These are phyloP conservation scores for Eucommia ulmoides DNA, from an alignment of 257 asterid genomes.

Conservation along the genomic window DNA sequence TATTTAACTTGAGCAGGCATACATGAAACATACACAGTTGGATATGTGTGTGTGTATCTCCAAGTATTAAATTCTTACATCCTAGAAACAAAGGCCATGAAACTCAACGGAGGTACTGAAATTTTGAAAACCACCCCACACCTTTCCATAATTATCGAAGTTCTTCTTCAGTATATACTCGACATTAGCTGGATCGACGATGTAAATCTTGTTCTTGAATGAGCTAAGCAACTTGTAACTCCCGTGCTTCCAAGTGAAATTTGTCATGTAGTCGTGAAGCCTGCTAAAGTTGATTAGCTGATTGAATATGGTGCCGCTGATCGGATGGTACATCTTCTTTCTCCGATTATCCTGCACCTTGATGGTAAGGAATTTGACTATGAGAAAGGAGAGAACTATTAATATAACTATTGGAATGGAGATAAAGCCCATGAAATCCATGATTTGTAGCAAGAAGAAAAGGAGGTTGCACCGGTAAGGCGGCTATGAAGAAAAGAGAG, in stretches of 20 bases:
- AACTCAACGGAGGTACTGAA: too few relatives aligned
- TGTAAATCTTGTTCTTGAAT: slow-evolving; percentile 39
- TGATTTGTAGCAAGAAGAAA: background rate
- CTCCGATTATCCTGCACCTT: slow-evolving; percentile 16
- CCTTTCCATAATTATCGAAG: slow-evolving; percentile 75
- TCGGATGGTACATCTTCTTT: slow-evolving; percentile 44
- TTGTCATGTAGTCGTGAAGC: too few relatives aligned
- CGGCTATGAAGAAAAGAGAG: too few relatives aligned
- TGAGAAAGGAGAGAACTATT: slow-evolving; percentile 11
- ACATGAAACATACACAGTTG: too few relatives aligned
- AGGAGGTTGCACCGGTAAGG: too few relatives aligned
- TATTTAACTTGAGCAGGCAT: too few relatives aligned
- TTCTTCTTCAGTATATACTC: too few relatives aligned
- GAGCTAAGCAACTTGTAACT: slow-evolving; percentile 51
- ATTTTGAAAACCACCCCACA: slow-evolving; percentile 11
- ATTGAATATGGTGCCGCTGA: slow-evolving; percentile 63
- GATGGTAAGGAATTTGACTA: slow-evolving; percentile 7
- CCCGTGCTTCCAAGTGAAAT: too few relatives aligned
- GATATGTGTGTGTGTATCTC: too few relatives aligned
- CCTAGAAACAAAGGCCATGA: too few relatives aligned
- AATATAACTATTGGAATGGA: slow-evolving; percentile 10
- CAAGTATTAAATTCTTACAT: too few relatives aligned
- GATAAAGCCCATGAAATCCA: slow-evolving; percentile 12
- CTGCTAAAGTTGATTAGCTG: too few relatives aligned
- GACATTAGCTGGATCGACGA: slow-evolving; percentile 52